Conservation (phyloP, 352 stramenopile genomes). For the Phytophthora gonapodyides region DNA sequence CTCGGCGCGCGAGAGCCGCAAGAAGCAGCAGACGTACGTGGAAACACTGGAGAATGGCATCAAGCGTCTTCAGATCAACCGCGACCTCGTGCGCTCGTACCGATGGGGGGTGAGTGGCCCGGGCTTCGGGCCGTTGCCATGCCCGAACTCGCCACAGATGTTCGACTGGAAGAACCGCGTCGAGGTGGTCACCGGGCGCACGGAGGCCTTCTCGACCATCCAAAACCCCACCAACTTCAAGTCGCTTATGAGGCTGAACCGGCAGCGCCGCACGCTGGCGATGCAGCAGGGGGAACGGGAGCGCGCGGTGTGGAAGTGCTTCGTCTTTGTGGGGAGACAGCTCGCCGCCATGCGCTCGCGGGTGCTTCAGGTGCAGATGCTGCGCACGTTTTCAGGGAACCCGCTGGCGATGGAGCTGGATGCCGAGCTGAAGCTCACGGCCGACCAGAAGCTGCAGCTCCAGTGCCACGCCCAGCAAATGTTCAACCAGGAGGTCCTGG, state of each 20-base stretch:
- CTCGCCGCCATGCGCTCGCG: conserved; percentile 57
- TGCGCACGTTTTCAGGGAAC: conserved; percentile 55
- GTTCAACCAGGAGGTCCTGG: conserved; percentile 62
- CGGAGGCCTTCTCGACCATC: conserved; percentile 67
- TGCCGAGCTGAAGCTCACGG: conserved; percentile 48
- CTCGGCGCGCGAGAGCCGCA: conserved; percentile 80
- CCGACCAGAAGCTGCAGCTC: conserved; percentile 66
- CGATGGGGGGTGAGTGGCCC: conserved; percentile 68
- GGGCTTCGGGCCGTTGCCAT: conserved; percentile 46
- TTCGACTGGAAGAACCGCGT: conserved; percentile 69
- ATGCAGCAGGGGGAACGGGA: conserved; percentile 53
- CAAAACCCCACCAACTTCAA: conserved; percentile 74
- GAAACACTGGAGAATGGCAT: conserved; percentile 88
- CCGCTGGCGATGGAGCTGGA: conserved; percentile 49
- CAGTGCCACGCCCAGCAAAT: conserved; percentile 65
- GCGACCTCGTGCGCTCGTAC: conserved; percentile 72
- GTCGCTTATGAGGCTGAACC: conserved; percentile 73
- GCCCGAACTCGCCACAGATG: conserved; percentile 55
- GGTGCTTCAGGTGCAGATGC: conserved; percentile 67
- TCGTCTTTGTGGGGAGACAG: conserved; percentile 60
- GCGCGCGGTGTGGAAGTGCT: conserved; percentile 62
- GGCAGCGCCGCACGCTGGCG: conserved; percentile 64
- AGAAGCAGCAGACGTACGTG: conserved; percentile 89
- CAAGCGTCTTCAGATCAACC: conserved; percentile 85
- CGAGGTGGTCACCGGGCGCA: conserved; percentile 65